These are phyloP conservation scores for Elsinoe perseae DNA, from an alignment of 2,329 filamentous ascomycete genomes.

Conservation along the genomic window DNA sequence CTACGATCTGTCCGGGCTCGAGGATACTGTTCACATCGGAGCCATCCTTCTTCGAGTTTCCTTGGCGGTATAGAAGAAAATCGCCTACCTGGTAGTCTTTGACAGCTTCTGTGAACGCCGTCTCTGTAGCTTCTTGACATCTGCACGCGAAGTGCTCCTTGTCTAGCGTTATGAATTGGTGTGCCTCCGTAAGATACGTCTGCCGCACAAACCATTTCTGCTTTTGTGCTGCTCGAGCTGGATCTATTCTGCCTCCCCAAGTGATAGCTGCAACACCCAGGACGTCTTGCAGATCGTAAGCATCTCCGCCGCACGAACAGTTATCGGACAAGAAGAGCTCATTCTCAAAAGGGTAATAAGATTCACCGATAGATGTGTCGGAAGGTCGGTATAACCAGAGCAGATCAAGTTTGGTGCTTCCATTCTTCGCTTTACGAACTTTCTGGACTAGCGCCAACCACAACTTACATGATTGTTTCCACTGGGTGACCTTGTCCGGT, in stretches of 20 bases:
- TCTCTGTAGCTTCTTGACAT: slow-evolving; percentile 18
- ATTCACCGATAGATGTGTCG: slow-evolving; percentile 61
- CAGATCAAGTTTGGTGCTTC: slow-evolving; percentile 49
- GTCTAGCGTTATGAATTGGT: slow-evolving; percentile 54
- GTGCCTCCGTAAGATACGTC: slow-evolving; percentile 51
- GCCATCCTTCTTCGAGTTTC: slow-evolving; percentile 7
- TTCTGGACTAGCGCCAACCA: slow-evolving; percentile 67
- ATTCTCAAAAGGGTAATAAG: slow-evolving; percentile 61
- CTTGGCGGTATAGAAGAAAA: slow-evolving; percentile 47
- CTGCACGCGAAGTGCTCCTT: slow-evolving; percentile 49
- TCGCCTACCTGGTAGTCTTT: slow-evolving; percentile 46
- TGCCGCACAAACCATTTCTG: slow-evolving; percentile 62
- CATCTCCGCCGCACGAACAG: slow-evolving; percentile 57
- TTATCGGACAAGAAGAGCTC: slow-evolving; percentile 72
- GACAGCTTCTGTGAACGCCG: slow-evolving; percentile 19
- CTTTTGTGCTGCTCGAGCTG: slow-evolving; percentile 29
- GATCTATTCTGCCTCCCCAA: slow-evolving; percentile 45
- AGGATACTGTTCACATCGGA: slow-evolving; percentile 33
- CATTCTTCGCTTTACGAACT: slow-evolving; percentile 35
- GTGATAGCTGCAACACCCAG: slow-evolving; percentile 51
- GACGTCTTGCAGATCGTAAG: slow-evolving; percentile 50
- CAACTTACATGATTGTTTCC: slow-evolving; percentile 46
- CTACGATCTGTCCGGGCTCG: slow-evolving; percentile 55
- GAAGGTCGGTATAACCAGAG: slow-evolving; percentile 66
- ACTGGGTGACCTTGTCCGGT: slow-evolving; percentile 45